These are phyloP conservation scores for Colletotrichum sp. DNA, from an alignment of 2,329 filamentous ascomycete species.

Conservation along the genomic window DNA sequence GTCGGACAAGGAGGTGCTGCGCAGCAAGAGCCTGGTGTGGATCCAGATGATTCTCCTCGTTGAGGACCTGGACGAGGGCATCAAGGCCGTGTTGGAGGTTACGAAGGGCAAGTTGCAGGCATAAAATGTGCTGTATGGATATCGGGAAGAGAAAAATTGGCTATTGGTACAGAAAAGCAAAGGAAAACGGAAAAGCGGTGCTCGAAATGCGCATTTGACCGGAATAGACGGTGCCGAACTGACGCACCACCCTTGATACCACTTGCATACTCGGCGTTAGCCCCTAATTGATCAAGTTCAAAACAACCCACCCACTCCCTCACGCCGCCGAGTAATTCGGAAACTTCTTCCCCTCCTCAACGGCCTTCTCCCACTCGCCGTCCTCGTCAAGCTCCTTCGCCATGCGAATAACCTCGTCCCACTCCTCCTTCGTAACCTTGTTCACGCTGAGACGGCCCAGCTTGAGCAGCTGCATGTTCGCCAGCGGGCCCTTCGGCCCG, in stretches of 20 bases:
- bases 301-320: too few relatives aligned
- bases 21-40: slow-evolving; percentile 57
- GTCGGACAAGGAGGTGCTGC: slow-evolving; percentile 49
- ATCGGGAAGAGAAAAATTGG: neutral
- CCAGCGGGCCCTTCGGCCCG: slow-evolving; percentile 63
- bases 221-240: slow-evolving; percentile 10
- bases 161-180: neutral
- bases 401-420: slow-evolving; percentile 43
- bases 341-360: slow-evolving; percentile 13
- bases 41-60: slow-evolving; percentile 55
- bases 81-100: slow-evolving; percentile 60
- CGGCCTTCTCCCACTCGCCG: slow-evolving; percentile 9
- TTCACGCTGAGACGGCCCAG: slow-evolving; percentile 62
- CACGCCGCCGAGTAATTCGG: slow-evolving; percentile 9
- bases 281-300: neutral
- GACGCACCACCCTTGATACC: slow-evolving; percentile 12
- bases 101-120: slow-evolving; percentile 42
- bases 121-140: neutral
- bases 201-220: neutral
- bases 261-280: slow-evolving; percentile 9
- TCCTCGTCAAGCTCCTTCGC: slow-evolving; percentile 14
- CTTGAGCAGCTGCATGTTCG: slow-evolving; percentile 79
- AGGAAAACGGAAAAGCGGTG: neutral
- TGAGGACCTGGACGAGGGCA: slow-evolving; percentile 58
- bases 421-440: slow-evolving; percentile 68